Base-by-base conservation (phyloP, 2,329 filamentous ascomycete genomes). In the Pyricularia grisea region DNA sequence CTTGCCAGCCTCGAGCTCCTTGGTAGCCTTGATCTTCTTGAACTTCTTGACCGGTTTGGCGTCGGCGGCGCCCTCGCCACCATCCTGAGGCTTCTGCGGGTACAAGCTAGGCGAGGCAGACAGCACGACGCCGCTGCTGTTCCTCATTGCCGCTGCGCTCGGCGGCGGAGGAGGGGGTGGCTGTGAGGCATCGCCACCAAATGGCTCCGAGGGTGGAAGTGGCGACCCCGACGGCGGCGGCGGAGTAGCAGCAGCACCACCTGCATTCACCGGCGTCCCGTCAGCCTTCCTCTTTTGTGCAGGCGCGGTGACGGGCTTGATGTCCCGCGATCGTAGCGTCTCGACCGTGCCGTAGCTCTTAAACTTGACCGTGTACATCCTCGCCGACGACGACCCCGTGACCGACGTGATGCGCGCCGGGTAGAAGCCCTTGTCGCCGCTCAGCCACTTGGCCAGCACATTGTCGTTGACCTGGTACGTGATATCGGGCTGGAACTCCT, bases 351-450 rank as follows among this genome's bases (percentile, higher is more conserved):
- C 88, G 81, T 98, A 98, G 75, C 88, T 92, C 81, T 96, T 94
- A 84, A 98, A 99, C 74, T 92, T 95, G 78, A 99, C 94, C 66
- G 92, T 91, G 78, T 97, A 99, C 72, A 97, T 92, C 50, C 94
- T 94, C 68, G 92, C 92, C 63, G 89, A 91, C n/a, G 90, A 90
- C 10, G 93, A 97, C 70, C 95, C 95, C 27, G 94, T 97, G 74
- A 97, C 94, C 68, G 92, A 94, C 67, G 93, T 94, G 78, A 99
- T 97, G 75, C 92, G 90, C 61, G 94, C 95, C 65, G 93, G 90
- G 81, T 98, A 98, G 81, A 94, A 97, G 28, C 87, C 87, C 76
- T 92, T 93, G 79, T 99, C 95, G 68, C 93, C 93, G 11, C 92
- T 91, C 65, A 91, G 82, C 92, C 94, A 99, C 79, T 94, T 94